A percentile compares a stretch with the other conserved stretches of the same genome.
Conservation (phyloP, 495 filamentous ascomycete species). For the Thermochaetoides thermophila region DNA sequence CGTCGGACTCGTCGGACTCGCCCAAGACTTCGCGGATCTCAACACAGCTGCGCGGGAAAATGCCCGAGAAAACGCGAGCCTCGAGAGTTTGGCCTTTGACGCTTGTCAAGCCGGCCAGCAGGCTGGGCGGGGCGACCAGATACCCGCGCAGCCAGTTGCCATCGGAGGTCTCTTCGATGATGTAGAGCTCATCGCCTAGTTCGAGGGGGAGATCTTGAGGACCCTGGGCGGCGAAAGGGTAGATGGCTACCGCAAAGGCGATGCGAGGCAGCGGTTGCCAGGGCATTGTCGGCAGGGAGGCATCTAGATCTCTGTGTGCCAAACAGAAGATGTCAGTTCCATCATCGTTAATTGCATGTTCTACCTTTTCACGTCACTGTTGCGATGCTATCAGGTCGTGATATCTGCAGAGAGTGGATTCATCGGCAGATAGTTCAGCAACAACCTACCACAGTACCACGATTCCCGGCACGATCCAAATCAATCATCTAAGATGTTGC, state of each 20-base stretch:
- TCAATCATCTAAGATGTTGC: too few relatives aligned
- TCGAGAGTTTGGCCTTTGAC: slow-evolving; percentile 87
- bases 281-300: slow-evolving; percentile 49
- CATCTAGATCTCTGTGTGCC: too few relatives aligned
- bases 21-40: slow-evolving; percentile 61
- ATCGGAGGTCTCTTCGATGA: slow-evolving; percentile 82
- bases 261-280: slow-evolving; percentile 95
- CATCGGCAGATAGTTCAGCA: too few relatives aligned
- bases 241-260: slow-evolving; percentile 89
- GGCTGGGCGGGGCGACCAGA: slow-evolving; percentile 80
- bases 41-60: slow-evolving; percentile 88
- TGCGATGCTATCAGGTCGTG: too few relatives aligned
- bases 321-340: too few relatives aligned
- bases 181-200: slow-evolving; percentile 94
- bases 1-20: slow-evolving; percentile 37
- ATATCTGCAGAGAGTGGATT: too few relatives aligned
- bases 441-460: too few relatives aligned
- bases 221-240: slow-evolving; percentile 74
- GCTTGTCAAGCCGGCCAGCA: slow-evolving; percentile 83
- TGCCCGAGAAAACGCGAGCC: slow-evolving; percentile 88
- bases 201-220: slow-evolving; percentile 92
- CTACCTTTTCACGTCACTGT: too few relatives aligned
- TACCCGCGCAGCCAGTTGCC: slow-evolving; percentile 91
- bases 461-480: too few relatives aligned
- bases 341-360: too few relatives aligned